Conservation (phyloP, 805 yeast species). For the Cyberlindnera samutprakarnensis region DNA sequence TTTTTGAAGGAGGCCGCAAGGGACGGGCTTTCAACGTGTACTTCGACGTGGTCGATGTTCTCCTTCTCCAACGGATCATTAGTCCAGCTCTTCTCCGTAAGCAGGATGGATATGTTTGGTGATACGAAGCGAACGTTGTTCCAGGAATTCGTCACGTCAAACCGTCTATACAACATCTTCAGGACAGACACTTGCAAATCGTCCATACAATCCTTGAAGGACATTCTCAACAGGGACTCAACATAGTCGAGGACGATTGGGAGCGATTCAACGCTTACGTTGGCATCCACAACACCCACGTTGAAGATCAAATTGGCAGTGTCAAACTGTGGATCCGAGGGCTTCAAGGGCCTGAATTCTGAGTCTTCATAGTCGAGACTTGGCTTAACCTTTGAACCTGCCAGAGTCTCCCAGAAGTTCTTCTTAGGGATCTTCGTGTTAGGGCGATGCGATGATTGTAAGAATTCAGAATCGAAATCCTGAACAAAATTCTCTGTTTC, state of each 20-base stretch:
- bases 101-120: slow-evolving; percentile 34
- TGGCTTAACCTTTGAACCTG: slow-evolving; percentile 12
- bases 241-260: slow-evolving; percentile 31
- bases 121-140: slow-evolving; percentile 39
- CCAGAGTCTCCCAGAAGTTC: slow-evolving; percentile 8
- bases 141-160: slow-evolving; percentile 28
- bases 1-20: slow-evolving; percentile 14
- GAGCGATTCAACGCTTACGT: slow-evolving; percentile 38
- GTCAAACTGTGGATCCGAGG: slow-evolving; percentile 35
- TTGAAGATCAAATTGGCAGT: slow-evolving; percentile 49
- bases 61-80: slow-evolving; percentile 9
- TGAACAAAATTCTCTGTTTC: slow-evolving; percentile 9
- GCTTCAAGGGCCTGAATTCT: slow-evolving; percentile 13
- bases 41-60: slow-evolving; percentile 9
- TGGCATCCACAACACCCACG: slow-evolving; percentile 42
- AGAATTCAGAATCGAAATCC: slow-evolving; percentile 11
- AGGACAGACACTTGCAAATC: slow-evolving; percentile 54
- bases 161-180: slow-evolving; percentile 29
- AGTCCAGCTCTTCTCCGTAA: slow-evolving; percentile 27
- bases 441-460: slow-evolving; percentile 1
- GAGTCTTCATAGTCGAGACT: slow-evolving; percentile 11
- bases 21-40: slow-evolving; percentile 16
- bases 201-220: slow-evolving; percentile 51
- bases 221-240: slow-evolving; percentile 27
- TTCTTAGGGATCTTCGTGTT: background rate